A percentile compares a stretch with the other conserved stretches of the same genome.
Conservation (phyloP, 1,284 basidiomycete species). For the Gymnopus androsaceus region DNA sequence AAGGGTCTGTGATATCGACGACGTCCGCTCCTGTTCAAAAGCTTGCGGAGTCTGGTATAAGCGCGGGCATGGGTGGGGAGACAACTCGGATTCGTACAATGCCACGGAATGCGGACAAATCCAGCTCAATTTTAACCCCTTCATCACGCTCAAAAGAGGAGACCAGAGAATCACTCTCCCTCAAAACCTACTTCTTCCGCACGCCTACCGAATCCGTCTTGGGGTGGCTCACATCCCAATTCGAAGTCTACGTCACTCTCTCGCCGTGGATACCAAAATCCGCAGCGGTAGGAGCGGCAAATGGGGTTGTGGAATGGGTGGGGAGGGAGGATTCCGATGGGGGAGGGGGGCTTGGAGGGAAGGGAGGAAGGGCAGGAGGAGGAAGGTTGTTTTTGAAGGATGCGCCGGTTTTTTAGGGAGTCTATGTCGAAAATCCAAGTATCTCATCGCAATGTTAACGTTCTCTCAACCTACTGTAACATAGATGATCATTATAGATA, state of each 20-base stretch:
- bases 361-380: no score
- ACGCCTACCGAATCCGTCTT: not conserved
- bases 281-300: slow-evolving; percentile 84
- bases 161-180: not conserved
- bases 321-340: slow-evolving; percentile 90
- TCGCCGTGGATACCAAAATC: slow-evolving; percentile 85
- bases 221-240: slow-evolving; percentile 83
- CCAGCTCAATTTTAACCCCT: slow-evolving; percentile 25
- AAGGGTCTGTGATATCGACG: not conserved
- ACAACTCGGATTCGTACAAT: slow-evolving; percentile 85
- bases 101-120: slow-evolving; percentile 87
- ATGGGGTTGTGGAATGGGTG: slow-evolving; percentile 88
- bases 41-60: no score
- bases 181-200: not conserved
- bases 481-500: no score
- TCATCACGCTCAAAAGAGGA: no score
- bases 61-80: slow-evolving; percentile 76
- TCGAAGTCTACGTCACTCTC: slow-evolving; percentile 87
- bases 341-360: slow-evolving; percentile 88
- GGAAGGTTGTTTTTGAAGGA: slow-evolving; percentile 79
- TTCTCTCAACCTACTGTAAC: no score
- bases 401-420: slow-evolving; percentile 83
- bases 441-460: no score
- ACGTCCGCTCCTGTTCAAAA: no score
- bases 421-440: no score